Percentiles rank a stretch among this genome's conserved stretches.
These are phyloP conservation scores for Pythium chondricola DNA, from an alignment of 352 stramenopile species.

Conservation along the genomic window DNA sequence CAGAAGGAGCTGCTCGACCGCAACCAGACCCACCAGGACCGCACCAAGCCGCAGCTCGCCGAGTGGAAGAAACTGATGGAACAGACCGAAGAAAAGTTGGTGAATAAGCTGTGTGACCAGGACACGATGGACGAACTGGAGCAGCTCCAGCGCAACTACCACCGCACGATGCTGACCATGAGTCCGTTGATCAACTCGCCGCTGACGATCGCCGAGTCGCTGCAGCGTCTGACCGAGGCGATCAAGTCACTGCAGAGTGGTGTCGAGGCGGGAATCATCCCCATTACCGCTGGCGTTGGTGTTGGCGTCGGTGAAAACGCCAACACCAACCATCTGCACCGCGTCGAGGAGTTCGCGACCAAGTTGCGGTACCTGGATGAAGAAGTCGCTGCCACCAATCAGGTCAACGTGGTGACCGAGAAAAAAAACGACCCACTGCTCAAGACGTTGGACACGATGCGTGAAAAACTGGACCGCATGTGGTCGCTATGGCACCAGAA, in stretches of 20 bases:
- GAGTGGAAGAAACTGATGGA: constrained; percentile 67
- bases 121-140: constrained; percentile 55
- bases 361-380: constrained; percentile 63
- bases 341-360: constrained; percentile 40
- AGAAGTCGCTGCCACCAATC: constrained; percentile 56
- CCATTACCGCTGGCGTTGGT: constrained; percentile 5
- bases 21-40: constrained; percentile 65
- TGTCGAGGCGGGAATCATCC: constrained; percentile 33
- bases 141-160: constrained; percentile 56
- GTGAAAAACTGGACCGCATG: constrained; percentile 58
- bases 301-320: constrained; percentile 8
- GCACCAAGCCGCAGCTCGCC: constrained; percentile 50
- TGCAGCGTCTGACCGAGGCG: constrained; percentile 48
- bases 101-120: constrained; percentile 43
- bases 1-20: constrained; percentile 65
- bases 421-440: constrained; percentile 76
- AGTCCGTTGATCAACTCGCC: constrained; percentile 51
- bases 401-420: constrained; percentile 60
- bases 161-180: constrained; percentile 54
- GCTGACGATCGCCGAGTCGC: constrained; percentile 46
- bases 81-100: constrained; percentile 55
- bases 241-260: constrained; percentile 54
- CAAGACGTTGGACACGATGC: constrained; percentile 57
- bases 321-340: neutral
- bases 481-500: constrained; percentile 71